Percentiles rank a stretch among this genome's conserved stretches.
These are phyloP conservation scores for Podochytrium sp. DNA, from an alignment of 192 early-diverging fungal genomes.

Conservation along the genomic window DNA sequence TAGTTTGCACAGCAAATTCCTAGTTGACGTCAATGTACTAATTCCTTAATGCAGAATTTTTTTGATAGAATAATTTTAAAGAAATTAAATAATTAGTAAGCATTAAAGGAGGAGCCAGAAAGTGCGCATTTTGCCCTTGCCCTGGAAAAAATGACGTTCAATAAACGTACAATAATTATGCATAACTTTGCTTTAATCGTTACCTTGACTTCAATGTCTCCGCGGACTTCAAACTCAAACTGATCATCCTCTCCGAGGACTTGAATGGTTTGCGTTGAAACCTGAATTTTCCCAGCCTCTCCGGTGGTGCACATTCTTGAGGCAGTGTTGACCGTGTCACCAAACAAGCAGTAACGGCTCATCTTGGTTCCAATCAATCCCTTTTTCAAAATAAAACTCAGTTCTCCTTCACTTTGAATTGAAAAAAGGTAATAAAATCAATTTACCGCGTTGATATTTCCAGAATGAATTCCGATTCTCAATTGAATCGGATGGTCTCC, in stretches of 20 bases:
- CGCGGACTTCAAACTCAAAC: slow-evolving; percentile 39
- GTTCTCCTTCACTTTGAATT: background rate
- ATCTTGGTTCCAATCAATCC: slow-evolving; percentile 52
- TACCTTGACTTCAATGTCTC: slow-evolving; percentile 45
- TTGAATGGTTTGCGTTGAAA: slow-evolving; percentile 32
- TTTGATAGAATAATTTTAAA: too few species aligned
- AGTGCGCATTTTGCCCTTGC: slow-evolving; percentile 48
- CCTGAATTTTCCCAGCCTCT: slow-evolving; percentile 37
- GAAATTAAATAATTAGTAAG: too few species aligned
- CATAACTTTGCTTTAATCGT: background rate
- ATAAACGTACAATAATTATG: background rate
- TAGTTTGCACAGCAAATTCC: too few species aligned
- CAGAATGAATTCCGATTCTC: slow-evolving; percentile 45
- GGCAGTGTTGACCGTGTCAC: slow-evolving; percentile 52
- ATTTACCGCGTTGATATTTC: slow-evolving; percentile 34
- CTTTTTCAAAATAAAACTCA: slow-evolving; percentile 6
- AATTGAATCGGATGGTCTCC: slow-evolving; percentile 24
- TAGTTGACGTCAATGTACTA: too few species aligned
- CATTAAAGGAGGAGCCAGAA: slow-evolving; percentile 38
- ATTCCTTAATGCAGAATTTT: too few species aligned
- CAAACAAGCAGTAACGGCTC: slow-evolving; percentile 53
- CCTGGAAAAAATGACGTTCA: slow-evolving; percentile 15
- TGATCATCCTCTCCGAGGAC: slow-evolving; percentile 24
- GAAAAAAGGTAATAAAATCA: background rate
- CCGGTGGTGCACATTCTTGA: slow-evolving; percentile 46